A percentile compares a stretch with the other conserved stretches of the same genome.
Conservation (phyloP, 257 asterid species). For the Paulownia fortunei region DNA sequence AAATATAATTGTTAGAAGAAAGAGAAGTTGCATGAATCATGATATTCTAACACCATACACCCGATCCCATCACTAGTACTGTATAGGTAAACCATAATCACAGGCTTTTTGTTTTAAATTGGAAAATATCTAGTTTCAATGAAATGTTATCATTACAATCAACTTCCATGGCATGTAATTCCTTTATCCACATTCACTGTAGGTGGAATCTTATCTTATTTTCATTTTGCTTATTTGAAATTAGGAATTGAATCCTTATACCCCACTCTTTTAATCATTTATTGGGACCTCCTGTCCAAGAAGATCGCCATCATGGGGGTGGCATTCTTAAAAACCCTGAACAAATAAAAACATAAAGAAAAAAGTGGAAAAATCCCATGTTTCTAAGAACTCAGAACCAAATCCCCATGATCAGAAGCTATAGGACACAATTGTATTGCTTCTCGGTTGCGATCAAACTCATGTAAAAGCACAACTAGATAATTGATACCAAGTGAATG, state of each 20-base stretch:
- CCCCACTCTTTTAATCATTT: background rate
- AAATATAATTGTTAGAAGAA: background rate
- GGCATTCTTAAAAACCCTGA: background rate
- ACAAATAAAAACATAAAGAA: background rate
- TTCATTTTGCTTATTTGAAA: background rate
- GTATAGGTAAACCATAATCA: background rate
- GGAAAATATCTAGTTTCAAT: background rate
- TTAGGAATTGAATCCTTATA: background rate
- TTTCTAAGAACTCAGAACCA: background rate
- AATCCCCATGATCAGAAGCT: conserved; percentile 13
- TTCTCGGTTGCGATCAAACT: conserved; percentile 29
- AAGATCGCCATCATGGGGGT: background rate
- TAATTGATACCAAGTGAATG: background rate
- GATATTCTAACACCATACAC: background rate
- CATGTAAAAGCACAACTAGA: conserved; percentile 20
- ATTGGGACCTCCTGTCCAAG: background rate
- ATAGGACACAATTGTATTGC: conserved; percentile 1
- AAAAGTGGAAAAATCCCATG: background rate
- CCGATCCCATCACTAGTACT: background rate
- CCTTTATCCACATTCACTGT: background rate
- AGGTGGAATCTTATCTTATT: background rate
- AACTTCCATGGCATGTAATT: background rate
- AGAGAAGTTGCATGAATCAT: background rate
- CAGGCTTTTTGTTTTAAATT: background rate
- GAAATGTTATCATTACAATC: background rate